A percentile compares a stretch with the other conserved stretches of the same genome.
Conservation (phyloP, 176 grass and related monocot species). For the Eleusine coracana region DNA sequence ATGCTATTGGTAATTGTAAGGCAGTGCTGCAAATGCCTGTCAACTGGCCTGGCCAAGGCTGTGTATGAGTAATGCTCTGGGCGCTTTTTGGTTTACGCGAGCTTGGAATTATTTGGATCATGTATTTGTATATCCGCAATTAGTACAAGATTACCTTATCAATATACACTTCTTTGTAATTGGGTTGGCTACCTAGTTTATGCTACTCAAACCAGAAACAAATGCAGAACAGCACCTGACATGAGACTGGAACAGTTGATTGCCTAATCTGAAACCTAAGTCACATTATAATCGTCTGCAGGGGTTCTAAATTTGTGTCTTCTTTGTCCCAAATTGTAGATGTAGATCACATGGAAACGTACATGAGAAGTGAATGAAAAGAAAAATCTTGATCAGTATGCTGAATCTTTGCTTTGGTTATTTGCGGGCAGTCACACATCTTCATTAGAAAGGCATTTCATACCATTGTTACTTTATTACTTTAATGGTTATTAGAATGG, state of each 20-base stretch:
- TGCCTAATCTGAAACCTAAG: slow-evolving; percentile 10
- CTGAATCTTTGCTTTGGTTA: background rate
- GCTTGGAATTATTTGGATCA: background rate
- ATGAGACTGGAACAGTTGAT: background rate
- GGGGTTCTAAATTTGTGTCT: background rate
- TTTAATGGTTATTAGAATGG: background rate
- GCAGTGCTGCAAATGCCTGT: background rate
- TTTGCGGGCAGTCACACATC: background rate
- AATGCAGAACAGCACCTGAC: background rate
- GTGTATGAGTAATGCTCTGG: background rate
- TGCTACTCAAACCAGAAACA: background rate
- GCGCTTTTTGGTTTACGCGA: background rate
- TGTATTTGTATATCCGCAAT: background rate
- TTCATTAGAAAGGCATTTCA: background rate
- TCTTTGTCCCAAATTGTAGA: background rate
- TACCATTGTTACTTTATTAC: too few species aligned
- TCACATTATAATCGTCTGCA: background rate
- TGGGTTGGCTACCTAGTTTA: background rate
- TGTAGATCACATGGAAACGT: background rate
- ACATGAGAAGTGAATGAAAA: slow-evolving; percentile 3
- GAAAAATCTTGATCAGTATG: background rate
- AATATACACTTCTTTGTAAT: background rate
- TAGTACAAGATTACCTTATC: background rate
- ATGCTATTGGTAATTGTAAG: background rate
- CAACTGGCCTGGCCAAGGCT: background rate